These are phyloP conservation scores for Ambrosia artemisiifolia DNA, from an alignment of 129 eudicot genomes.

Conservation along the genomic window DNA sequence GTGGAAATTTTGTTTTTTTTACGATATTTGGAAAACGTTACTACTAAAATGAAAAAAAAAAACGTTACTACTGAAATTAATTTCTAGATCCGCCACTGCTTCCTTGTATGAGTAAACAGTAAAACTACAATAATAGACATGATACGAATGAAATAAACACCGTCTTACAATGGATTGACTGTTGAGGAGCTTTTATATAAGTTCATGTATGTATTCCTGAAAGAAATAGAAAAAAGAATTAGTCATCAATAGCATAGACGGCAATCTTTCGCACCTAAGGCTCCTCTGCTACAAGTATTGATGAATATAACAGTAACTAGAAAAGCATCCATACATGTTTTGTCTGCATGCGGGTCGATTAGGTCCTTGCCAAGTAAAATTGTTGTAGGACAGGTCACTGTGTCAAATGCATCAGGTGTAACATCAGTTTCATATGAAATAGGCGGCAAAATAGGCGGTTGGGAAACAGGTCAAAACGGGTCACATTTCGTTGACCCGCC, in stretches of 20 bases:
- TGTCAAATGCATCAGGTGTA: slow-evolving; percentile 15
- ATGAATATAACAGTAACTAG: slow-evolving; percentile 2
- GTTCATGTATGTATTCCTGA: slow-evolving; percentile 60
- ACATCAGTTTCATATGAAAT: not conserved
- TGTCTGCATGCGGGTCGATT: slow-evolving; percentile 50
- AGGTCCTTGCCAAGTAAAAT: slow-evolving; percentile 73
- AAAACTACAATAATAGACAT: not conserved
- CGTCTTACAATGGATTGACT: slow-evolving; percentile 43
- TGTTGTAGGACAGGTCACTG: slow-evolving; percentile 87
- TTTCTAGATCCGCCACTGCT: too few species aligned
- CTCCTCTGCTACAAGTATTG: not conserved
- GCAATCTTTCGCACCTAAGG: not conserved
- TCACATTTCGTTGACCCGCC: not conserved
- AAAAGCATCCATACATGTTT: slow-evolving; percentile 42
- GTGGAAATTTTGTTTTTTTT: too few species aligned
- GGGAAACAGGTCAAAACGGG: not conserved
- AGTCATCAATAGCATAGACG: not conserved
- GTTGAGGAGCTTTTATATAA: slow-evolving; percentile 61
- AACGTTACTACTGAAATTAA: too few species aligned
- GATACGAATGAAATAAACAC: slow-evolving; percentile 1
- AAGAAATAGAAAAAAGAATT: slow-evolving; percentile 7
- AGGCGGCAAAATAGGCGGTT: not conserved
- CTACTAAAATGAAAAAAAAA: too few species aligned
- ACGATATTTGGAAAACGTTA: too few species aligned
- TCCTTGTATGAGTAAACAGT: not conserved